Percentiles rank a stretch among this genome's conserved stretches.
phyloP scores from a whole-genome alignment of 2,329 filamentous ascomycete species.

The Pseudocercospora crystallina region DNA sequence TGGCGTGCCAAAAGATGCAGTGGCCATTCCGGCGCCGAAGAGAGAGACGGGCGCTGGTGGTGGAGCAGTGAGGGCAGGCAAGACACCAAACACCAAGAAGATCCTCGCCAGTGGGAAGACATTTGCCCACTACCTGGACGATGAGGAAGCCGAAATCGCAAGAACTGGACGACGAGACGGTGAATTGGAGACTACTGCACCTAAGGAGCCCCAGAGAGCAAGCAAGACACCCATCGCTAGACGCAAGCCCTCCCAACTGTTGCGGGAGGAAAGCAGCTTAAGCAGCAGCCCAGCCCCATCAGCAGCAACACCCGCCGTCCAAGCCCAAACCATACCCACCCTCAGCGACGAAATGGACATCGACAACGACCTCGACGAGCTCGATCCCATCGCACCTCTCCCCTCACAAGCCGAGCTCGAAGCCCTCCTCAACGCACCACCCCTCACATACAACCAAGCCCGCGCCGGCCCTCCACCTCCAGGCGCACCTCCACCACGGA shows the following conservation, averaged over 20 bases:
- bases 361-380: constrained; percentile 43
- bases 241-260: constrained; percentile 25
- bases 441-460: constrained; percentile 68
- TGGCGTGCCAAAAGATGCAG: constrained; percentile 47
- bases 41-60: constrained; percentile 41
- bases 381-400: constrained; percentile 20
- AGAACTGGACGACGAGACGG: constrained; percentile 33
- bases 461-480: constrained; percentile 42
- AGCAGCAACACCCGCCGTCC: constrained; percentile 12
- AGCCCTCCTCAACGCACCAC: constrained; percentile 62
- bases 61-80: constrained; percentile 48
- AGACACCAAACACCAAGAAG: constrained; percentile 69
- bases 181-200: constrained; percentile 18
- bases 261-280: constrained; percentile 28
- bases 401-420: constrained; percentile 56
- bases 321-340: constrained; percentile 13
- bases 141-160: constrained; percentile 65
- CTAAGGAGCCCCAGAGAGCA: constrained; percentile 27
- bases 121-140: constrained; percentile 78
- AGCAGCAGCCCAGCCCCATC: constrained; percentile 29
- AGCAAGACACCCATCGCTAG: constrained; percentile 38
- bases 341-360: constrained; percentile 44
- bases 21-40: constrained; percentile 65
- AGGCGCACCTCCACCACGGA: constrained; percentile 53
- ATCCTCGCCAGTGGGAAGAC: constrained; percentile 80